phyloP scores from a whole-genome alignment of 495 filamentous ascomycete species.

The Lasiosphaeris hirsuta region DNA sequence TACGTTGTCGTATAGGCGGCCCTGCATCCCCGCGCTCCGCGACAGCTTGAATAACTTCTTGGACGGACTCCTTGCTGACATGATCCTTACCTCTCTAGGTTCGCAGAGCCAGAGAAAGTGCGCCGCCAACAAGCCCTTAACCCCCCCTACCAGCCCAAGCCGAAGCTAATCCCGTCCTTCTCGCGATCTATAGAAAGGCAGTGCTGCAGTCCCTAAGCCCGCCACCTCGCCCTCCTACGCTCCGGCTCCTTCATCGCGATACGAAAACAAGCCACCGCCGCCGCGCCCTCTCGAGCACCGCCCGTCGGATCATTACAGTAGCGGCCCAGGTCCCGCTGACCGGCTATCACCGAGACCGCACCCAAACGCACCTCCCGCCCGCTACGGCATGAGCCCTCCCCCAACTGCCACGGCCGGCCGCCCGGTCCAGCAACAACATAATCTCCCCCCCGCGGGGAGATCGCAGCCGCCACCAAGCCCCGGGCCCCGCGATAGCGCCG shows the following conservation, averaged over 20 bases:
- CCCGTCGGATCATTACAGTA: conserved; percentile 18
- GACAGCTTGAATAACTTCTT: background rate
- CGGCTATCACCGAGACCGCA: conserved; percentile 14
- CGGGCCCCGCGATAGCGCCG: conserved; percentile 56
- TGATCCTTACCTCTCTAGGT: conserved; percentile 47
- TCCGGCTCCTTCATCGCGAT: conserved; percentile 28
- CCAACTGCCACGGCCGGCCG: conserved; percentile 31
- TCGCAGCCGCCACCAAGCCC: conserved; percentile 65
- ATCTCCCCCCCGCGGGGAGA: conserved; percentile 47
- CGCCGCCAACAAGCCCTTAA: conserved; percentile 7
- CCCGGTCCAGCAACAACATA: conserved; percentile 39
- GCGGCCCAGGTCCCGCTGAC: background rate
- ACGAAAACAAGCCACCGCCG: conserved; percentile 40
- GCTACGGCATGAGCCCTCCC: conserved; percentile 32
- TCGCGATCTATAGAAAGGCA: conserved; percentile 30
- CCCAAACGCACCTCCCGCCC: conserved; percentile 6
- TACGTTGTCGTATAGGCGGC: conserved; percentile 49
- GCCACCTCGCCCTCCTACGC: conserved; percentile 10
- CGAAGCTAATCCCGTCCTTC: conserved; percentile 15
- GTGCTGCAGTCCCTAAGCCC: conserved; percentile 11
- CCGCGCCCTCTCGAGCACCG: conserved; percentile 32
- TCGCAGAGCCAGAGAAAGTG: conserved; percentile 94
- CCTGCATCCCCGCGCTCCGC: background rate
- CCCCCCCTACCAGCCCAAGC: conserved; percentile 1
- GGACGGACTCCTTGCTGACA: conserved; percentile 22